Evolutionary conservation across 805 yeast genomes (phyloP), one percentile per base, ranked within the genome.

Genomic region (Hanseniaspora occidentalis): DNA sequence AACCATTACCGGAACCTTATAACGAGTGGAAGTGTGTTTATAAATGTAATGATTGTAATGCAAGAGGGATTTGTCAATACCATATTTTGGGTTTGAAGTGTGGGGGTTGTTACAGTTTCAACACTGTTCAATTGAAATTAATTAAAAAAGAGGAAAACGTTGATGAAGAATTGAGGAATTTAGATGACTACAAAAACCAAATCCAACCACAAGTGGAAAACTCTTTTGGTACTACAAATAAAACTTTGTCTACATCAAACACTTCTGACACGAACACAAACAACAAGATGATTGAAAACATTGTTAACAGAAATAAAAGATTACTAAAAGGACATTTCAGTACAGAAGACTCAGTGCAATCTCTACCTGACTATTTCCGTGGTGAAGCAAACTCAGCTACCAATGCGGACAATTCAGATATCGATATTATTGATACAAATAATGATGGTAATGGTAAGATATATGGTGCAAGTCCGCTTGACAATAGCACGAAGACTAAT

Each of bases 81-180:
- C 96, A 88, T 59, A 77, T 86, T 38, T 60, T 88, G 50, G 97
- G 97, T 1, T 66, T 85, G 46, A 82, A 80, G 56, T 88, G 97
- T 58, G 80, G 78, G 48, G 85, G 79, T 55, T 88, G 96, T 60
- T 70, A 73, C 43, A 81, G 94, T 54, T 88, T 86, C 58, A 88
- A 88, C 58, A 88, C 96, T 2, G 75, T 75, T 43, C 89, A 84
- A 54, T 48, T 76, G 42, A 73, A 73, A 52, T 56, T 84, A 41
- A 65, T 82, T 42, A 84, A 84, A 21, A n/a, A 37, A 2, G 59
- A 84, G 81, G 0, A 83, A 73, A 45, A 75, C 70, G 41, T 66
- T 58, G 35, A 67, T 56, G 5, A 64, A 57, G 13, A 44, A 39
- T 17, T 39, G 39, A 16, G 16, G 8, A 29, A 14, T 29, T 29